These are phyloP conservation scores for Tolypocladium ovalisporum DNA, from an alignment of 2,329 filamentous ascomycete genomes.

Conservation along the genomic window DNA sequence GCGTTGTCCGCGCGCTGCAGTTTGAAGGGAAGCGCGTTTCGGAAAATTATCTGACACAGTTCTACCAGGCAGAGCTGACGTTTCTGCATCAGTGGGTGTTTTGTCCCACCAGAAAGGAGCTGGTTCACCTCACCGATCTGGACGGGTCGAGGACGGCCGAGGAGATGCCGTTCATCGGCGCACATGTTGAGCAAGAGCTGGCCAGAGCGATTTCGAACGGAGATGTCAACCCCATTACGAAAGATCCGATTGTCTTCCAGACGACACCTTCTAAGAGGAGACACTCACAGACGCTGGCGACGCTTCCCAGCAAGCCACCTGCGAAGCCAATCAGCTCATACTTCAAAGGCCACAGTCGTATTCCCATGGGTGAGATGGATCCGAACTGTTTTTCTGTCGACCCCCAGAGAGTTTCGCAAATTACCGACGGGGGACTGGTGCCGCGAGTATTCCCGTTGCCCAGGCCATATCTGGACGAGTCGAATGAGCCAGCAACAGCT, in stretches of 20 bases:
- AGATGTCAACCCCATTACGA: constrained; percentile 84
- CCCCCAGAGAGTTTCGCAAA: constrained; percentile 31
- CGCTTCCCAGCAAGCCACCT: constrained; percentile 13
- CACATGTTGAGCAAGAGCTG: constrained; percentile 54
- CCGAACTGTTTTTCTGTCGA: constrained; percentile 48
- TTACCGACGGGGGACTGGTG: constrained; percentile 37
- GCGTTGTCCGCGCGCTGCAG: constrained; percentile 68
- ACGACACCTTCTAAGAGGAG: constrained; percentile 30
- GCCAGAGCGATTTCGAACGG: constrained; percentile 69
- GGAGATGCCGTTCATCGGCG: constrained; percentile 74
- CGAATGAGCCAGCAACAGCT: constrained; percentile 8
- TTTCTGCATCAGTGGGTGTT: constrained; percentile 94
- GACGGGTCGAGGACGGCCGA: constrained; percentile 51
- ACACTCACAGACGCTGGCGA: constrained; percentile 23
- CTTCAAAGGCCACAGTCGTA: constrained; percentile 38
- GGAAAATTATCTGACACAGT: constrained; percentile 67
- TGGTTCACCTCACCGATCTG: constrained; percentile 67
- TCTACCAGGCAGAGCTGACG: constrained; percentile 79
- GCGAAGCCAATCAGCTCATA: constrained; percentile 43
- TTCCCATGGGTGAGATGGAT: constrained; percentile 53
- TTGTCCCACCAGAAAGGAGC: constrained; percentile 58
- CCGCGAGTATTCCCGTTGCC: constrained; percentile 49
- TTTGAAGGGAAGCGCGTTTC: constrained; percentile 87
- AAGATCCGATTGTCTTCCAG: constrained; percentile 44
- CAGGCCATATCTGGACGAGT: constrained; percentile 40